Evolutionary conservation across 306 rosid species (phyloP).

Genomic region (Rosa persica): DNA sequence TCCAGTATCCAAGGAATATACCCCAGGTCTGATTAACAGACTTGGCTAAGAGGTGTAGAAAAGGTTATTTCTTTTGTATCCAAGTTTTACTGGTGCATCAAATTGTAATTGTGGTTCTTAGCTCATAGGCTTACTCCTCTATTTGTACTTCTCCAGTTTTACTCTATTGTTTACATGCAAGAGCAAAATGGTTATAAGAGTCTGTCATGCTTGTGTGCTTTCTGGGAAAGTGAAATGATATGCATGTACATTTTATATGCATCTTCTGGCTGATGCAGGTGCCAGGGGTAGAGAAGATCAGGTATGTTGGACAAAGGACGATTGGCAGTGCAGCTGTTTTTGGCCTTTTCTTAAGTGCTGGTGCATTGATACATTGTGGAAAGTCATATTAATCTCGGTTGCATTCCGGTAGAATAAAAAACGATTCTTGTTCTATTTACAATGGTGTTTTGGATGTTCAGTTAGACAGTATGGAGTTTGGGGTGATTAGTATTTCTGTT

Average conservation of each 20-base stretch:
- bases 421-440: conserved; percentile 18
- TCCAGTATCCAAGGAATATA: background rate
- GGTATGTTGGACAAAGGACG: conserved; percentile 79
- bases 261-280: conserved; percentile 49
- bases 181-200: background rate
- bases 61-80: background rate
- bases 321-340: conserved; percentile 80
- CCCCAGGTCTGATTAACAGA: background rate
- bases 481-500: background rate
- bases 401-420: background rate
- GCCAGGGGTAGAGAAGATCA: conserved; percentile 81
- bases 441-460: background rate
- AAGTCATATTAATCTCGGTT: conserved; percentile 56
- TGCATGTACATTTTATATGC: background rate
- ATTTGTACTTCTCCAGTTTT: background rate
- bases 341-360: conserved; percentile 90
- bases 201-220: background rate
- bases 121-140: background rate
- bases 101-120: background rate
- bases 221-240: background rate
- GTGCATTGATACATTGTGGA: conserved; percentile 90
- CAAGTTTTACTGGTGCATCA: background rate
- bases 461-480: background rate
- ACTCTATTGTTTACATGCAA: background rate
- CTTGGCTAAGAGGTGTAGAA: background rate